Base-by-base conservation (phyloP, 2,329 filamentous ascomycete genomes). In the Sporothrix euskadiensis region DNA sequence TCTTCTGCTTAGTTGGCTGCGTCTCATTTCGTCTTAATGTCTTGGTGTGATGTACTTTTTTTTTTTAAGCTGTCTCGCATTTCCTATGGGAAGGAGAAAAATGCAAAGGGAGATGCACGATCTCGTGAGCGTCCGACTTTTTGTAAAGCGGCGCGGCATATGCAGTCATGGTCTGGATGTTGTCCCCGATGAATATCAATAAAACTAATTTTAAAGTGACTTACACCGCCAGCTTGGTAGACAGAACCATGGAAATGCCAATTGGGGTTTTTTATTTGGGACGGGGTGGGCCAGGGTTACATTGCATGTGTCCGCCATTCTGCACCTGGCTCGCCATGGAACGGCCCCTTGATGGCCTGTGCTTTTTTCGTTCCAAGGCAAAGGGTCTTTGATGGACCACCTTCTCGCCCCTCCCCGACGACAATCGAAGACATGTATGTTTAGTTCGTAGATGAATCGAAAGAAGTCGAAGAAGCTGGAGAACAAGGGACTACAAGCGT, bases 201-300 rank as follows among this genome's bases (percentile, higher is more conserved):
- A 49, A 49, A 49, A 41, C 26, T 26, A 26, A 26, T 26, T 26
- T 26, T 39, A 12, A 49, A 12, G 3, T 22, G 3, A 47, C 61
- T 65, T 65, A 26, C 59, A 65, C 59, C 59, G 61, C 61, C 61
- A 44, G 39, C n/a, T 30, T 63, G 57, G 57, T 39, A 41, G 57
- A 19, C 35, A 41, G 35, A 63, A 41, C 59, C 35, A 44, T 44
- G 35, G 59, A 65, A 22, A 65, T 65, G 19, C 19, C 59, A 63
- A 63, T 63, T 44, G 35, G 35, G 56, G 9, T 7, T 26, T 41
- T 63, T 63, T 4, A 30, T 7, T 49, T 49, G 44, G 26, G 61
- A n/a, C 61, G n/a, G 61, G 39, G 39, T 39, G 61, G 61, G 35
- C 61, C 61, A 66, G 61, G 61, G 39, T 66, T 66, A 4, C 61